A percentile compares a stretch with the other conserved stretches of the same genome.
Evolutionary conservation across 164 flowering plant genomes (phyloP).

Genomic region (Stephania yunnanensis): DNA sequence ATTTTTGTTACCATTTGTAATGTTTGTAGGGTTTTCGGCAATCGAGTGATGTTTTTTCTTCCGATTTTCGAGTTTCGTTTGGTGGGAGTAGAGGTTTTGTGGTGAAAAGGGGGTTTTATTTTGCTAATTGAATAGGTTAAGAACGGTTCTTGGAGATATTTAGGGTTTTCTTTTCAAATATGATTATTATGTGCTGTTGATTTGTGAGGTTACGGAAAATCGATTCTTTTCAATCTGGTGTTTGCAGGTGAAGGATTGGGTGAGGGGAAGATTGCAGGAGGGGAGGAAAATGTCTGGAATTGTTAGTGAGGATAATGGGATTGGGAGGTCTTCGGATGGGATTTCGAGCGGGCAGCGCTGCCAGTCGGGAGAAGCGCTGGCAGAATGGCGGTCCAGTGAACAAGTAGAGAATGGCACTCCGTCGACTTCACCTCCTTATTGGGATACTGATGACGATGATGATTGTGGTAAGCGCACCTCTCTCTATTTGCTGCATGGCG

Average conservation of each 20-base stretch:
- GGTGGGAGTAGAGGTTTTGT: not conserved
- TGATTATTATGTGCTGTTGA: not conserved
- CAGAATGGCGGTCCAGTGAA: slow-evolving; percentile 48
- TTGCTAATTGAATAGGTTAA: not conserved
- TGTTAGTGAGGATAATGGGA: slow-evolving; percentile 29
- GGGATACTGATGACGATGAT: slow-evolving; percentile 43
- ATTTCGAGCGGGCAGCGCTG: slow-evolving; percentile 32
- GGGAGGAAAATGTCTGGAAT: slow-evolving; percentile 37
- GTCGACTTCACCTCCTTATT: slow-evolving; percentile 45
- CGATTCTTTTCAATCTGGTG: not conserved
- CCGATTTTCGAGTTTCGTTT: not conserved
- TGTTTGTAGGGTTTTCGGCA: not conserved
- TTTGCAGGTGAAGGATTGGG: slow-evolving; percentile 8
- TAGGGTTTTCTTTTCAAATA: not conserved
- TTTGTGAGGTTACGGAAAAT: not conserved
- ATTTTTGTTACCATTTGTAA: not conserved
- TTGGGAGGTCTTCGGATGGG: slow-evolving; percentile 33
- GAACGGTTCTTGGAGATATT: not conserved
- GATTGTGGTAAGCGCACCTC: slow-evolving; percentile 25
- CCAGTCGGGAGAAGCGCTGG: slow-evolving; percentile 37
- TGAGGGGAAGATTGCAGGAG: slow-evolving; percentile 13
- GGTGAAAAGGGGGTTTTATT: not conserved
- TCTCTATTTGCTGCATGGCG: not conserved
- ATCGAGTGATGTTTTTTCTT: not conserved
- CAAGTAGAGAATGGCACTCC: slow-evolving; percentile 52